Conservation (phyloP, 345 rosid genomes). For the Physaria fendleri region DNA sequence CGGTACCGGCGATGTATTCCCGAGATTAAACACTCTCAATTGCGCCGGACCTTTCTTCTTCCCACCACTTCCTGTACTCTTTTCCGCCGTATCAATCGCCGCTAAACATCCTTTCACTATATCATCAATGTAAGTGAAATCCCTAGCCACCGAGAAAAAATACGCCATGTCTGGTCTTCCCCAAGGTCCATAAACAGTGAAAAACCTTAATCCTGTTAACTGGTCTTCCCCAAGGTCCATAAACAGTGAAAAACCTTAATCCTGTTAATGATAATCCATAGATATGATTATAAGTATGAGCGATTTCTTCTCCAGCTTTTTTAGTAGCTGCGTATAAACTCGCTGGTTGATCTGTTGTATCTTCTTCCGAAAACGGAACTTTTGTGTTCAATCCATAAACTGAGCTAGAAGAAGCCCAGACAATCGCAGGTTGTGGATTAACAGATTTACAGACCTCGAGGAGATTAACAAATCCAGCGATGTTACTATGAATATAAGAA, state of each 20-base stretch:
- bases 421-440: conserved; percentile 73
- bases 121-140: conserved; percentile 91
- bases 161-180: conserved; percentile 96
- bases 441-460: conserved; percentile 76
- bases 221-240: conserved; percentile 95
- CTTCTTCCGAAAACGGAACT: conserved; percentile 85
- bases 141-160: conserved; percentile 88
- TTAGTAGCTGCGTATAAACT: conserved; percentile 89
- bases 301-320: conserved; percentile 91
- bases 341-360: conserved; percentile 94
- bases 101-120: conserved; percentile 87
- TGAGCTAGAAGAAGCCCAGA: conserved; percentile 92
- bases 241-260: conserved; percentile 77
- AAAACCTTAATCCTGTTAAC: conserved; percentile 81
- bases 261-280: conserved; percentile 84
- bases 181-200: conserved; percentile 93
- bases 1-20: conserved; percentile 90
- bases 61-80: conserved; percentile 91
- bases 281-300: conserved; percentile 89
- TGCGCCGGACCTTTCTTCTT: conserved; percentile 86
- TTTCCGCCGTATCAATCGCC: conserved; percentile 80
- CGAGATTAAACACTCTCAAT: conserved; percentile 81
- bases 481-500: conserved; percentile 79
- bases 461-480: conserved; percentile 74
- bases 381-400: conserved; percentile 80